Percentiles rank a stretch among this genome's conserved stretches.
Conservation (phyloP, 2,329 filamentous ascomycete species). For the Arthrobotrys sinensis region DNA sequence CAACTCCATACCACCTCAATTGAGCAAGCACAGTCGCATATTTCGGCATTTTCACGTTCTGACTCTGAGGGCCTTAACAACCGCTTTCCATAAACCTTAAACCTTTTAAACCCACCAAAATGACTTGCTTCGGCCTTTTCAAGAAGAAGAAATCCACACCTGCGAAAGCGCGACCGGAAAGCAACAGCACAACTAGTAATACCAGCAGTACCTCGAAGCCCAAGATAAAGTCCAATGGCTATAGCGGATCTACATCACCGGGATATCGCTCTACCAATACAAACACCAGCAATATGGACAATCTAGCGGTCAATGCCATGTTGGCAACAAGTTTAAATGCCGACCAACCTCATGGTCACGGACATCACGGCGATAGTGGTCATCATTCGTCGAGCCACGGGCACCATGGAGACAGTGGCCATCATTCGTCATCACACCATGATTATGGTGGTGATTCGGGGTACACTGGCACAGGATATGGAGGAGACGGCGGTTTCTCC, state of each 20-base stretch:
- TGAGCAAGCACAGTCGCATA: neutral
- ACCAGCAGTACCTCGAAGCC: neutral
- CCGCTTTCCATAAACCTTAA: neutral
- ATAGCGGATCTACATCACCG: neutral
- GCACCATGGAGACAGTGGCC: neutral
- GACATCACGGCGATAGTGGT: neutral
- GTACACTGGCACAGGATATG: neutral
- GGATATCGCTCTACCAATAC: neutral
- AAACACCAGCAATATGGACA: slow-evolving; percentile 3
- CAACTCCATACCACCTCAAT: neutral
- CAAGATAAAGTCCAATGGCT: neutral
- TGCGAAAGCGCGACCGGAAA: neutral
- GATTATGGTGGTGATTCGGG: neutral
- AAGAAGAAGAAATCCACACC: neutral
- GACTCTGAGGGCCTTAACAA: neutral
- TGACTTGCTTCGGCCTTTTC: slow-evolving; percentile 11
- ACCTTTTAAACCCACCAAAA: neutral
- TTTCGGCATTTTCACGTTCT: neutral
- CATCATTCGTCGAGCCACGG: neutral
- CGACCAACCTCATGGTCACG: neutral
- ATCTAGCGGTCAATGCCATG: slow-evolving; percentile 26
- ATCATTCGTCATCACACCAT: slow-evolving; percentile 2
- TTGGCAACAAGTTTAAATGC: slow-evolving; percentile 28
- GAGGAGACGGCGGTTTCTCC: neutral
- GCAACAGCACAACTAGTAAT: neutral